Conservation (phyloP, 495 filamentous ascomycete species). For the Penicillium maclennaniae region DNA sequence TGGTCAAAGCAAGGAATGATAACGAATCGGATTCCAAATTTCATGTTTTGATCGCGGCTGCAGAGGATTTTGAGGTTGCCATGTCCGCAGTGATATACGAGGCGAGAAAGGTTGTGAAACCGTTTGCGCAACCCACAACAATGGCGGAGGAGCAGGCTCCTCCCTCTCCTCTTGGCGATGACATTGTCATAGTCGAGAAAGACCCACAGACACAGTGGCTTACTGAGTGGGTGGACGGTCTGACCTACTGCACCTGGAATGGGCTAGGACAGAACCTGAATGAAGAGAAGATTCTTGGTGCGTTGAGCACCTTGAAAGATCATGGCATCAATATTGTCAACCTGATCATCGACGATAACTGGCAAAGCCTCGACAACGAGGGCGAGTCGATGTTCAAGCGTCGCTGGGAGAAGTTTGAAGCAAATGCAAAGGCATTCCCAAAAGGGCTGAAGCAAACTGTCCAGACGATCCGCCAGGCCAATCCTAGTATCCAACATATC, state of each 20-base stretch:
- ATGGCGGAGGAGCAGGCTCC: conserved; percentile 11
- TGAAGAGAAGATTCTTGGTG: conserved; percentile 71
- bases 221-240: conserved; percentile 84
- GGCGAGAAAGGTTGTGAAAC: conserved; percentile 64
- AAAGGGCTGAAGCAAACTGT: conserved; percentile 68
- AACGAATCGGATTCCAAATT: conserved; percentile 48
- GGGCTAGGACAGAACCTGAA: conserved; percentile 76
- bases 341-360: conserved; percentile 94
- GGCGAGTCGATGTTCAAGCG: conserved; percentile 47
- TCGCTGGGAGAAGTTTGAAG: conserved; percentile 73
- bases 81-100: conserved; percentile 81
- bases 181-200: conserved; percentile 39
- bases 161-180: conserved; percentile 37
- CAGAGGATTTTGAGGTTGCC: conserved; percentile 70
- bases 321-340: conserved; percentile 72
- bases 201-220: conserved; percentile 64
- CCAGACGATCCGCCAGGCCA: conserved; percentile 59
- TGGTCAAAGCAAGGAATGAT: conserved; percentile 72
- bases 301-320: conserved; percentile 65
- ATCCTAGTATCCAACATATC: conserved; percentile 74
- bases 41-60: conserved; percentile 66
- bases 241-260: conserved; percentile 90
- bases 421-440: conserved; percentile 75
- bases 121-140: conserved; percentile 18
- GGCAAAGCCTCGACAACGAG: conserved; percentile 74